phyloP scores from a whole-genome alignment of 208 protist genomes.

The Phytomonas sp. region DNA sequence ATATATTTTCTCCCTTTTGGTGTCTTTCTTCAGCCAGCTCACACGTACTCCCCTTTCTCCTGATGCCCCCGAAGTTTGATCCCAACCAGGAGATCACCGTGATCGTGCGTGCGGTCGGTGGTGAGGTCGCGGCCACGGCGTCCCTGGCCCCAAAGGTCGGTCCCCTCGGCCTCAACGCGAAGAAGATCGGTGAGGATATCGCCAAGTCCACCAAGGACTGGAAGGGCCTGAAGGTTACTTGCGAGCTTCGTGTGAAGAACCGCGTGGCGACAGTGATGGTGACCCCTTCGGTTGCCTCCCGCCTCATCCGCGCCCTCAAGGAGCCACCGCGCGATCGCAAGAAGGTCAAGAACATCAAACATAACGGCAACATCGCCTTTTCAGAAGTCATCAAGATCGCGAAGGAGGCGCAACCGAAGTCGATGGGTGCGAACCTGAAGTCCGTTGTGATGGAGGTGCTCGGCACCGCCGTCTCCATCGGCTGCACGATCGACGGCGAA shows the following conservation, averaged over 20 bases:
- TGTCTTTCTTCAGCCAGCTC: constrained; percentile 27
- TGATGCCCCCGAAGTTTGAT: constrained; percentile 98
- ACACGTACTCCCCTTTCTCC: constrained; percentile 7
- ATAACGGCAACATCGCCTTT: constrained; percentile 97
- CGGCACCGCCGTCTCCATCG: constrained; percentile 96
- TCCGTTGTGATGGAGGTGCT: constrained; percentile 98
- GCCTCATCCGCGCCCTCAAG: constrained; percentile 98
- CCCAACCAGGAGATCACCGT: constrained; percentile 94
- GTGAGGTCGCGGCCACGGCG: constrained; percentile 95
- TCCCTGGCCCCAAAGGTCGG: constrained; percentile 99
- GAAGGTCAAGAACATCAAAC: constrained; percentile 99
- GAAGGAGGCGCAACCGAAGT: constrained; percentile 91
- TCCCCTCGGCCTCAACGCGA: constrained; percentile 98
- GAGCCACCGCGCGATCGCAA: constrained; percentile 98
- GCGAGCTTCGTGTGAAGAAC: constrained; percentile 98
- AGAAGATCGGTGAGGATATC: constrained; percentile 99
- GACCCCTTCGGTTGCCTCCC: constrained; percentile 94
- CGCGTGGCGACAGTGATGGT: constrained; percentile 95
- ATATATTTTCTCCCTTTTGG: constrained; percentile 10
- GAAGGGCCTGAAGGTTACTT: constrained; percentile 98
- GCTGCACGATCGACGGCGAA: constrained; percentile 97
- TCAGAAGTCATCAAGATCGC: constrained; percentile 97
- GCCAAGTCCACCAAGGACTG: constrained; percentile 97
- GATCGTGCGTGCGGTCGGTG: constrained; percentile 95
- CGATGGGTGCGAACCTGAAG: constrained; percentile 91